Percentiles rank a stretch among this genome's conserved stretches.
Conservation (phyloP, 1,139 yeast species). For the Kurtzmaniella quercitrusa region DNA sequence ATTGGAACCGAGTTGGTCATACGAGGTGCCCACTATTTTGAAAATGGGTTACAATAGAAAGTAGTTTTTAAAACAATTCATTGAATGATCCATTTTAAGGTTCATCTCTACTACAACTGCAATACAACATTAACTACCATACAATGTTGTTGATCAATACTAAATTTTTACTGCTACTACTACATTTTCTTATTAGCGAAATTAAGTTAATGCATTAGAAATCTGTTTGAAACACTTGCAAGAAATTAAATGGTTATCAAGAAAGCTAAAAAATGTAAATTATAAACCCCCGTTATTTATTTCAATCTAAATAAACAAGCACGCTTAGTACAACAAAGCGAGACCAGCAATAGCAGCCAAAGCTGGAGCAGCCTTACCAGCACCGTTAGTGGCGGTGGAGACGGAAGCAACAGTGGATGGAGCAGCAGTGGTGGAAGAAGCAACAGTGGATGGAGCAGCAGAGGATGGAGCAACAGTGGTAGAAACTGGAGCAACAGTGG, state of each 20-base stretch:
- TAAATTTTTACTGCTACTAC: too few species aligned
- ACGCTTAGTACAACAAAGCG: constrained; percentile 7
- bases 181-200: neutral
- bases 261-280: neutral
- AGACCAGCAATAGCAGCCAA: constrained; percentile 8
- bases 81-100: too few species aligned
- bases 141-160: too few species aligned
- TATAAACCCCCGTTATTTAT: neutral
- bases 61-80: too few species aligned
- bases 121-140: too few species aligned
- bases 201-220: neutral
- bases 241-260: constrained; percentile 3
- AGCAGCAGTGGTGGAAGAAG: constrained; percentile 12
- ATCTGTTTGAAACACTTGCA: neutral
- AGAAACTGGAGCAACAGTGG: constrained; percentile 7
- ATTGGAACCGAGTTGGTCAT: too few species aligned
- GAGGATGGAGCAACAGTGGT: constrained; percentile 11
- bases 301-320: neutral
- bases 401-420: constrained; percentile 6
- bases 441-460: constrained; percentile 10
- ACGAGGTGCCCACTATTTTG: too few species aligned
- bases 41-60: too few species aligned
- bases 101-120: too few species aligned
- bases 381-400: constrained; percentile 10
- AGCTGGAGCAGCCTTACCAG: constrained; percentile 10